Evolutionary conservation across 1,284 basidiomycete genomes (phyloP).

Genomic region (Mrakiaceae sp.): DNA sequence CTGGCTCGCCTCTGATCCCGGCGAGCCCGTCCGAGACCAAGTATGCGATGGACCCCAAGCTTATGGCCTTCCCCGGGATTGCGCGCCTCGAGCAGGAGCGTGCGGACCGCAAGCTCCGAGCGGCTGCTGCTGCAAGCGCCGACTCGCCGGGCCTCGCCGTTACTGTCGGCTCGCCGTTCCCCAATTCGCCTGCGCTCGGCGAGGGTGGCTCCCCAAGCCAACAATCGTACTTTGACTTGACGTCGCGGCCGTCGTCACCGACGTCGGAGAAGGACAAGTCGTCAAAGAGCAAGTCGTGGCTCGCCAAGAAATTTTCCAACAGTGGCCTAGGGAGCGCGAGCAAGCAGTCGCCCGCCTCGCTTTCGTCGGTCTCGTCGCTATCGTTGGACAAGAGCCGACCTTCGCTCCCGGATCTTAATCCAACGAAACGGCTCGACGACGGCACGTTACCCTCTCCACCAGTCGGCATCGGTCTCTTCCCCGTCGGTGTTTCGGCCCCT

Average conservation of each 20-base stretch:
- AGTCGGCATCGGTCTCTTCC: too few species aligned
- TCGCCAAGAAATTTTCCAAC: conserved; percentile 20
- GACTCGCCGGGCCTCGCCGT: not conserved
- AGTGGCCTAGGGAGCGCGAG: not conserved
- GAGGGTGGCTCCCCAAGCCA: conserved; percentile 2
- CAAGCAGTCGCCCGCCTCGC: not conserved
- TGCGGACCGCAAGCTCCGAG: too few species aligned
- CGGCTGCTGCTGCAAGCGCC: not conserved
- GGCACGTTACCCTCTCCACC: too few species aligned
- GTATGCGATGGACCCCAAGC: conserved; percentile 47
- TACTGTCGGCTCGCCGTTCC: not conserved
- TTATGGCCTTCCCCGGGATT: conserved; percentile 81
- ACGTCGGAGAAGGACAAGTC: conserved; percentile 17
- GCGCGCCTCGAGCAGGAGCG: conserved; percentile 56
- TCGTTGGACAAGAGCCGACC: conserved; percentile 14
- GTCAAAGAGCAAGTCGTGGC: conserved; percentile 20
- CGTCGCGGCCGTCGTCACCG: conserved; percentile 23
- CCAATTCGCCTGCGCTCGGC: not conserved
- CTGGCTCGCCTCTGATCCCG: not conserved
- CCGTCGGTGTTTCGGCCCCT: too few species aligned
- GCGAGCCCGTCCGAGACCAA: not conserved
- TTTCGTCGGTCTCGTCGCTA: not conserved
- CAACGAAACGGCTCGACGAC: too few species aligned
- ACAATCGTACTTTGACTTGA: conserved; percentile 17
- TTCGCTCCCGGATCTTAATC: conserved; percentile 4